Evolutionary conservation across 352 stramenopile genomes (phyloP), one percentile per base, ranked within the genome.

Genomic region (Globisporangium cylindrosporum): DNA sequence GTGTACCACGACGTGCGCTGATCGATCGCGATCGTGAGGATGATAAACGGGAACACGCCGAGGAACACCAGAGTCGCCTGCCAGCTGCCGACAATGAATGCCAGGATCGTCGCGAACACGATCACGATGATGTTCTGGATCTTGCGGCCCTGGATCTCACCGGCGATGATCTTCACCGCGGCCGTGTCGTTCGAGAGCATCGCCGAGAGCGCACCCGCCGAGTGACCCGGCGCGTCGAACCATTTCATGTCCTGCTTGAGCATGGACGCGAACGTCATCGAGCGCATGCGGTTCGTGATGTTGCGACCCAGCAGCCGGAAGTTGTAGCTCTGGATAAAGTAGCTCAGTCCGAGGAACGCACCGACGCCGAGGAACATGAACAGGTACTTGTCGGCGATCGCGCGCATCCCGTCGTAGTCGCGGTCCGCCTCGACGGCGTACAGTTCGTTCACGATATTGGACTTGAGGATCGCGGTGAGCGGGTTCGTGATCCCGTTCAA

Each of bases 51-150:
- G n/a, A 63, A 49, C 18, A 38, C 58, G 9, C 15, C 58, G 24
- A 63, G 38, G 27, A 63, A 63, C 18, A 63, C 38, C 4, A 63
- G 58, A n/a, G 58, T 63, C 2, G 58, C 58, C 36, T 63, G 58
- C 58, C 58, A 63, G 22, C 58, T 63, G 38, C 58, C 58, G 58
- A 63, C 38, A 22, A 63, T 59, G 56, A 49, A 61, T 25, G 67
- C 66, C 18, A 73, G 29, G n/a, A 69, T 55, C 22, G 66, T 61
- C 25, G 60, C 57, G 7, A 69, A 62, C 29, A 62, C 56, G 41
- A 73, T 73, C 24, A 73, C 67, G n/a, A 73, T 49, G 41, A 73
- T 53, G 57, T 73, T 73, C 61, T 73, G 67, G 10, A 64, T 68
- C 67, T 73, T 73, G 32, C 67, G 67, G 15, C 67, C 67, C 25